These are phyloP conservation scores for Lojkania enalia DNA, from an alignment of 2,329 filamentous ascomycete species.

Conservation along the genomic window DNA sequence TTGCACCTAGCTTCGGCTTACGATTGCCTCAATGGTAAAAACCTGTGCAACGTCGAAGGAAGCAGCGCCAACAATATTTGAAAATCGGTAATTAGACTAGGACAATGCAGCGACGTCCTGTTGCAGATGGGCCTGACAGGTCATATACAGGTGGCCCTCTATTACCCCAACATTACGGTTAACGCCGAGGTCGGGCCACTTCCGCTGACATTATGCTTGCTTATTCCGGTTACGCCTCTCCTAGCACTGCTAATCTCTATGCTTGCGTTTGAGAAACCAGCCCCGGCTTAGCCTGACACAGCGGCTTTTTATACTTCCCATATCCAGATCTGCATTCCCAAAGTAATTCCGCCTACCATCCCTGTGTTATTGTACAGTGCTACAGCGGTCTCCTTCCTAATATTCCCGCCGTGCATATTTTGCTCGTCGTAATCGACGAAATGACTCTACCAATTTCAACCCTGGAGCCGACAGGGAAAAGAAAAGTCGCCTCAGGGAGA, in stretches of 20 bases:
- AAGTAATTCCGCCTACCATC: constrained; percentile 16
- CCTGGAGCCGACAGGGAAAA: too few relatives aligned
- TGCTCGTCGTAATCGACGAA: too few relatives aligned
- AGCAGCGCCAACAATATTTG: not conserved
- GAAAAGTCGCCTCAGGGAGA: too few relatives aligned
- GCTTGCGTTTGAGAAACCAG: constrained; percentile 18
- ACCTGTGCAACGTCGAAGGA: constrained; percentile 1
- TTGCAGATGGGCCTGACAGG: constrained; percentile 18
- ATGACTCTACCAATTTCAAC: too few relatives aligned
- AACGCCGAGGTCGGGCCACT: constrained; percentile 27
- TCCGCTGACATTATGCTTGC: constrained; percentile 27
- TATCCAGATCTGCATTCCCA: constrained; percentile 17
- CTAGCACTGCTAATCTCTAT: constrained; percentile 23
- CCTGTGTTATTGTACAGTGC: not conserved
- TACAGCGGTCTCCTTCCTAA: too few relatives aligned
- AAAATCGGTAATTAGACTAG: not conserved
- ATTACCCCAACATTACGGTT: constrained; percentile 5
- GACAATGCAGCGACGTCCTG: constrained; percentile 8
- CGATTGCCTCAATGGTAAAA: not conserved
- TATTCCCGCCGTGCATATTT: too few relatives aligned
- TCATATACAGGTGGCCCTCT: constrained; percentile 29
- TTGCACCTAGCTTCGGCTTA: constrained; percentile 14
- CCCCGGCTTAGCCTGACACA: constrained; percentile 23
- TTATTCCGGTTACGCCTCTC: constrained; percentile 28
- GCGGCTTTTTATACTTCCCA: constrained; percentile 5